Evolutionary conservation across 306 rosid genomes (phyloP).

Genomic region (Adenanthera pavonina): DNA sequence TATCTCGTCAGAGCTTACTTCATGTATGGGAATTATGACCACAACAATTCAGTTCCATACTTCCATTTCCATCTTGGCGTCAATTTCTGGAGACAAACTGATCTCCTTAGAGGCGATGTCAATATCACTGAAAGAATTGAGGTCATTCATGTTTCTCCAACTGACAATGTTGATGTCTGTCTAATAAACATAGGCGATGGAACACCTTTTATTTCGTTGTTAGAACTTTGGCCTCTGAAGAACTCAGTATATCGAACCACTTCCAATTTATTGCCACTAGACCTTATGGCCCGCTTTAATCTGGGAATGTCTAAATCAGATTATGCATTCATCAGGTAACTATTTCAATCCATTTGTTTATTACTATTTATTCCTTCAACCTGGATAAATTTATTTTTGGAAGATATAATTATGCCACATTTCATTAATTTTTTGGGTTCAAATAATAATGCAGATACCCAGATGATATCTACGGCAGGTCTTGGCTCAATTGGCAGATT

Average conservation of each 20-base stretch:
- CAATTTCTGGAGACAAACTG: not conserved
- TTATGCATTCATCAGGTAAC: not conserved
- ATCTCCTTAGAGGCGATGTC: too few species aligned
- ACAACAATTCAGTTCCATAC: not conserved
- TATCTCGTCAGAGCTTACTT: constrained; percentile 52
- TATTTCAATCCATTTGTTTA: too few species aligned
- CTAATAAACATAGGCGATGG: not conserved
- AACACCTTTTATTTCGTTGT: not conserved
- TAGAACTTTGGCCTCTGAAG: not conserved
- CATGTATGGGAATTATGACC: not conserved
- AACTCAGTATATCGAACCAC: not conserved
- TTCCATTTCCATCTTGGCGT: not conserved
- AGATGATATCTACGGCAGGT: not conserved
- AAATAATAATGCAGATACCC: not conserved
- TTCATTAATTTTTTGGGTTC: not conserved
- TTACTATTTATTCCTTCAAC: too few species aligned
- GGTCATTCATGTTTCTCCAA: not conserved
- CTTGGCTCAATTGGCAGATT: not conserved
- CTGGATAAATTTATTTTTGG: too few species aligned
- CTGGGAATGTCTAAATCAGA: not conserved
- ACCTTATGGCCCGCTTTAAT: not conserved
- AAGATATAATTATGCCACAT: not conserved
- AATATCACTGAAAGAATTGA: not conserved
- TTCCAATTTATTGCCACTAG: not conserved
- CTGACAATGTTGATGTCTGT: not conserved